Evolutionary conservation across 148 eudicot genomes (phyloP).

Genomic region (Rheum nobile): DNA sequence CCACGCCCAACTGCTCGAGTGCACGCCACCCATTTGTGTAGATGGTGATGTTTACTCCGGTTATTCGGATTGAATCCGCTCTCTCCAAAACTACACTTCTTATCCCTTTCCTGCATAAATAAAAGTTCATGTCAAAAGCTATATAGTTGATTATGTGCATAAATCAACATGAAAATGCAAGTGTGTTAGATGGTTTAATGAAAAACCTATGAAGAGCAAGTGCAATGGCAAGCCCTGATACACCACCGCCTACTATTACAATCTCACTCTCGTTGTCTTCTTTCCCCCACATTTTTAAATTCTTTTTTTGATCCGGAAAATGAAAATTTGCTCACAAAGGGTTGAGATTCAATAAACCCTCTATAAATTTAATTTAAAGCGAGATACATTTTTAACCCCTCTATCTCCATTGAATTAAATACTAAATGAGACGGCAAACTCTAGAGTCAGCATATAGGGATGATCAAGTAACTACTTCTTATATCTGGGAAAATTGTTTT

Average conservation of each 20-base stretch:
- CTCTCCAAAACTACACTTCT: constrained; percentile 24
- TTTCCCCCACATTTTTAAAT: neutral
- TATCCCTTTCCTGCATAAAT: constrained; percentile 19
- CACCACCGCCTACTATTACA: constrained; percentile 36
- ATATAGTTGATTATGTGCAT: neutral
- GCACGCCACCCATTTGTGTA: constrained; percentile 27
- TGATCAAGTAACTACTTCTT: too few relatives aligned
- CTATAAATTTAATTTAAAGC: too few relatives aligned
- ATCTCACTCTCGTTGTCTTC: constrained; percentile 14
- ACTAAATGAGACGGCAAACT: too few relatives aligned
- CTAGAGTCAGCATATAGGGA: neutral
- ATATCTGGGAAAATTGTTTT: too few relatives aligned
- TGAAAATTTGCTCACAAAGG: neutral
- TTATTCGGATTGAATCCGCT: constrained; percentile 13
- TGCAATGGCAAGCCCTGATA: constrained; percentile 40
- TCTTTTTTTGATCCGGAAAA: neutral
- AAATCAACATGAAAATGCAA: neutral
- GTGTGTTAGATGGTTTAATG: neutral
- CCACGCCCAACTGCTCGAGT: constrained; percentile 22
- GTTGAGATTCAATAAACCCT: neutral
- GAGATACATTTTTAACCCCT: neutral
- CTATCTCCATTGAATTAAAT: neutral
- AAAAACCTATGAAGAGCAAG: constrained; percentile 31
- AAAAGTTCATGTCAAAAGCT: neutral
- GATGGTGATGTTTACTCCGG: constrained; percentile 18